phyloP scores from a whole-genome alignment of 2,329 filamentous ascomycete species.

The Rosellinia necatrix region DNA sequence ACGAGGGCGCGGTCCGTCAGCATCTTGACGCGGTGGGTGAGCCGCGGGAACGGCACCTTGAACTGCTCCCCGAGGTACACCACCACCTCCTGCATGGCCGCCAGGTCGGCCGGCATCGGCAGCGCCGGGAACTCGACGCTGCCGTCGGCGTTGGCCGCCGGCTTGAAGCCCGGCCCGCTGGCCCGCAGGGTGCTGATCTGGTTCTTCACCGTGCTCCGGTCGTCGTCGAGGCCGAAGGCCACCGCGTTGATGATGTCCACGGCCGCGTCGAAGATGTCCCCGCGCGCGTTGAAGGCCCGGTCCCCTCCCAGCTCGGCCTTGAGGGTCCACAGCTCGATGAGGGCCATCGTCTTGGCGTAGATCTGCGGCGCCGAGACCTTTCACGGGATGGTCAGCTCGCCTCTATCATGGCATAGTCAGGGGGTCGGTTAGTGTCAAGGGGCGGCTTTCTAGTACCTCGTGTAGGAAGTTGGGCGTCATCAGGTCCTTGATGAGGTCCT shows the following conservation, averaged over 20 bases:
- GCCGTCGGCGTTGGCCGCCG: slow-evolving; percentile 6
- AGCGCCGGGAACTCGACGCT: slow-evolving; percentile 24
- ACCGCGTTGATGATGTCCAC: slow-evolving; percentile 45
- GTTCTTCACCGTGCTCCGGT: slow-evolving; percentile 24
- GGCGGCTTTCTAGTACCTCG: no score
- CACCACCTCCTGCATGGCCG: slow-evolving; percentile 22
- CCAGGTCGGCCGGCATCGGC: slow-evolving; percentile 25
- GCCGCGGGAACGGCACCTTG: slow-evolving; percentile 17
- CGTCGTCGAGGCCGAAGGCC: slow-evolving; percentile 39
- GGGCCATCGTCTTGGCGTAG: slow-evolving; percentile 38
- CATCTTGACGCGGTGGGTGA: slow-evolving; percentile 21
- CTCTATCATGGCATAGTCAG: neutral
- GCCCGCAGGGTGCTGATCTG: slow-evolving; percentile 21
- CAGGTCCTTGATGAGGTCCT: slow-evolving; percentile 43
- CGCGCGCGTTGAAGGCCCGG: slow-evolving; percentile 40
- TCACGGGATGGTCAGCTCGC: neutral
- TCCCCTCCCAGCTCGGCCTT: slow-evolving; percentile 39
- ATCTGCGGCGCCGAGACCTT: slow-evolving; percentile 45
- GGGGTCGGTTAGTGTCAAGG: no score
- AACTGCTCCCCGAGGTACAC: slow-evolving; percentile 28
- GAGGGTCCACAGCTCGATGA: slow-evolving; percentile 43
- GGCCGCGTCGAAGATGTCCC: slow-evolving; percentile 41
- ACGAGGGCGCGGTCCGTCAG: slow-evolving; percentile 14
- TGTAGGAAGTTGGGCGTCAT: slow-evolving; percentile 46
- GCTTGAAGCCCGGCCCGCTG: neutral